Conservation (phyloP, 2,329 filamentous ascomycete species). For the Clonostachys sp. region DNA sequence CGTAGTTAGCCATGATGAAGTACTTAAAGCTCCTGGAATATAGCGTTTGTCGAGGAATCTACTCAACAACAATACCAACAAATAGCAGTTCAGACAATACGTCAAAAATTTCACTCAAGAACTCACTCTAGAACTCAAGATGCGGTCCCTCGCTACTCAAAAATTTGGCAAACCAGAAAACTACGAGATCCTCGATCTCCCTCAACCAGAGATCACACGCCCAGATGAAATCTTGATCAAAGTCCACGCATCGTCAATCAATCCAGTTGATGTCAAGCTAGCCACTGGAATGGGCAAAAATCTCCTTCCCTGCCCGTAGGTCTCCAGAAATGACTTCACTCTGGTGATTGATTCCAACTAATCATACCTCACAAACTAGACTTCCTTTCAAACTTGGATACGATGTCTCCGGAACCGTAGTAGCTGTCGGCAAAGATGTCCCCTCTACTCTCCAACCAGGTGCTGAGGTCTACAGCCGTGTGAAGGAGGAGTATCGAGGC, state of each 20-base stretch:
- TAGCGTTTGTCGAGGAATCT: no score
- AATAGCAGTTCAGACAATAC: no score
- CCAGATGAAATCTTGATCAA: slow-evolving; percentile 21
- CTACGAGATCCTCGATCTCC: no score
- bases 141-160: no score
- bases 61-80: no score
- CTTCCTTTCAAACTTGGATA: slow-evolving; percentile 38
- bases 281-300: slow-evolving; percentile 27
- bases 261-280: slow-evolving; percentile 37
- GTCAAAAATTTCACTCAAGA: no score
- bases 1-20: no score
- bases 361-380: background rate
- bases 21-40: no score
- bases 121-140: no score
- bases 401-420: slow-evolving; percentile 31
- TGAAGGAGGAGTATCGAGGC: slow-evolving; percentile 13
- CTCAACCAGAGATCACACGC: no score
- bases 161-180: no score
- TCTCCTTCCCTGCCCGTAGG: background rate
- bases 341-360: background rate
- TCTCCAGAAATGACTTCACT: no score
- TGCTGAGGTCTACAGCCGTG: slow-evolving; percentile 12
- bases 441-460: slow-evolving; percentile 20
- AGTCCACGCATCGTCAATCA: slow-evolving; percentile 36
- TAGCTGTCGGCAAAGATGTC: slow-evolving; percentile 24